Evolutionary conservation across 768 basidiomycete species (phyloP).

Genomic region (Leccinum obscurum): DNA sequence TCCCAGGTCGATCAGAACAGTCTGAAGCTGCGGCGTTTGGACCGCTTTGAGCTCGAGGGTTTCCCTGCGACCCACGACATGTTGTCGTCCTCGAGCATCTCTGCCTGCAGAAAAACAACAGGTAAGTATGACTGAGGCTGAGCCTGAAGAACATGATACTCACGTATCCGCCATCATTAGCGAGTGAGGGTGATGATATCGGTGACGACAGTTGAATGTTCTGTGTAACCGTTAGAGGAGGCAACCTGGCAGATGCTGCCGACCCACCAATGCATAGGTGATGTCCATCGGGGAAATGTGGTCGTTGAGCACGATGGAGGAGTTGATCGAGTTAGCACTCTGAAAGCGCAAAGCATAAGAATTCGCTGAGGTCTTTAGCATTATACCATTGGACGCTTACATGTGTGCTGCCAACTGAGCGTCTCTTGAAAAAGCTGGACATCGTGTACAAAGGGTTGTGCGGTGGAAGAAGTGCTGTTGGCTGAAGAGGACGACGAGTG

Average conservation of each 20-base stretch:
- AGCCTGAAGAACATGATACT: background rate
- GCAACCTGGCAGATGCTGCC: background rate
- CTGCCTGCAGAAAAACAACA: constrained; percentile 13
- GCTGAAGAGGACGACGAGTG: background rate
- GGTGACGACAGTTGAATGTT: constrained; percentile 13
- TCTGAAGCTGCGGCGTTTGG: constrained; percentile 7
- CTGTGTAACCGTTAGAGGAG: constrained; percentile 5
- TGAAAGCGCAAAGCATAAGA: constrained; percentile 4
- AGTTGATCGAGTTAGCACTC: constrained; percentile 20
- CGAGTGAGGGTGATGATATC: background rate
- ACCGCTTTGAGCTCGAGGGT: constrained; percentile 5
- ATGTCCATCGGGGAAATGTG: constrained; percentile 24
- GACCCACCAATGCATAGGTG: constrained; percentile 24
- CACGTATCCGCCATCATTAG: constrained; percentile 17
- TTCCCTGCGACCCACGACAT: constrained; percentile 26
- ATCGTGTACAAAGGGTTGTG: constrained; percentile 9
- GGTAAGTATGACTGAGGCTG: background rate
- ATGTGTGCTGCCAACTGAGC: constrained; percentile 21
- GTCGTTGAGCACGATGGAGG: constrained; percentile 12
- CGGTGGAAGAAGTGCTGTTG: background rate
- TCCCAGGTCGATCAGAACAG: constrained; percentile 11
- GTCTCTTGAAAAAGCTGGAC: constrained; percentile 26
- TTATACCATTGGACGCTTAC: constrained; percentile 8
- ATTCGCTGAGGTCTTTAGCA: background rate
- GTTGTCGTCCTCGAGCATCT: constrained; percentile 32